Evolutionary conservation across 1,284 basidiomycete species (phyloP), one percentile per base, ranked within the genome.

Genomic region (Malassezia japonica): DNA sequence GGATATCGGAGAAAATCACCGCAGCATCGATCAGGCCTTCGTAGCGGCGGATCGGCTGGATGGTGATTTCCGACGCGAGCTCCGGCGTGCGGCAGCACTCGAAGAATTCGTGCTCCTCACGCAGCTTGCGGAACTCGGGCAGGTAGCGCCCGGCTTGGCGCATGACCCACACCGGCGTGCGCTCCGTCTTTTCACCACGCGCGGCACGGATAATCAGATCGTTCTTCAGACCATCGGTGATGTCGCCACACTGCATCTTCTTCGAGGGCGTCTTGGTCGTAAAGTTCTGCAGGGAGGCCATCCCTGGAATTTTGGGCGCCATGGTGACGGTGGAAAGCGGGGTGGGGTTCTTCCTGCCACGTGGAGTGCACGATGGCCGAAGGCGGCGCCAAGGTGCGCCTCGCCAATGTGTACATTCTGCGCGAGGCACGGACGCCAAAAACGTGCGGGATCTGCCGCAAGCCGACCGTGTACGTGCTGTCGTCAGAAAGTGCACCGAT

Each of bases 121-220:
- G 60, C 31, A 72, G 57, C 53, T 64, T 63, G 46, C 70, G 62
- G 57, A 72, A 72, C 24, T 72, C 70, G 60, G 90, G 90, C 44
- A 95, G 81, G 75, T 94, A 94, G 47, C 91, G 81, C 38, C 92
- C 91, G 18, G 94, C 94, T 74, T 99, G 92, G 28, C 94, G 82
- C 92, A 99, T 99, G 56, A 96, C 86, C 92, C 92, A 99, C 56
- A 94, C 89, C 12, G 92, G 92, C 2, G 92, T 88, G 51, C 87
- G 82, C 67, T 87, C 85, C 0, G 89, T 91, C 73, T 81, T 78
- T 75, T 92, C 83, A 12, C 89, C 87, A 73, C 81, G 76, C 46
- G 92, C 91, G 46, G 92, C 91, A 33, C 89, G 82, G 51, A 98
- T 75, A 39, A 95, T 74, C 46, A 95, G 78, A 71, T 96, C 89